Conservation (phyloP, 73 alveolate species). For the Paramecium caudatum region DNA sequence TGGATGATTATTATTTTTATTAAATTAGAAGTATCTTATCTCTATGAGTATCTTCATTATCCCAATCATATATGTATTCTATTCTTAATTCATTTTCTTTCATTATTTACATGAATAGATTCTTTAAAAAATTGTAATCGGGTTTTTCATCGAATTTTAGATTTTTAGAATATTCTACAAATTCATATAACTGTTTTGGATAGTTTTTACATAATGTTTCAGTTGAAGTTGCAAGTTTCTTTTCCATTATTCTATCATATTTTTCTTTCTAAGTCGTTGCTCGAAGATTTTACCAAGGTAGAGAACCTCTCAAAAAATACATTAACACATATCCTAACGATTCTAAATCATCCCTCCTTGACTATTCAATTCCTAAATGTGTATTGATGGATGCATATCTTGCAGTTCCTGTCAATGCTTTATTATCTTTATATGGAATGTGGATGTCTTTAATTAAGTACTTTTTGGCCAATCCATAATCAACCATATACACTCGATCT, state of each 20-base stretch:
- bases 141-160: conserved; percentile 91
- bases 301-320: conserved; percentile 88
- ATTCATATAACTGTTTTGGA: conserved; percentile 88
- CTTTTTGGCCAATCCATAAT: conserved; percentile 95
- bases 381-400: conserved; percentile 97
- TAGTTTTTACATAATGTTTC: conserved; percentile 87
- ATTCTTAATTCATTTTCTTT: conserved; percentile 79
- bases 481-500: conserved; percentile 91
- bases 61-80: conserved; percentile 79
- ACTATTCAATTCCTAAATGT: conserved; percentile 95
- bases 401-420: conserved; percentile 97
- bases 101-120: conserved; percentile 82
- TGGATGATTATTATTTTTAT: not conserved
- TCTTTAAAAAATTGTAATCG: conserved; percentile 88
- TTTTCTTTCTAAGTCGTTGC: conserved; percentile 89
- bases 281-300: conserved; percentile 92
- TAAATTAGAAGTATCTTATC: not conserved
- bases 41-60: conserved; percentile 68
- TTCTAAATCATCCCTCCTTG: conserved; percentile 95
- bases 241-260: conserved; percentile 88
- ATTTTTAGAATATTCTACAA: conserved; percentile 82
- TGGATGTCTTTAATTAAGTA: conserved; percentile 90
- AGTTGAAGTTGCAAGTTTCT: conserved; percentile 83
- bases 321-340: conserved; percentile 90
- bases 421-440: conserved; percentile 94